Evolutionary conservation across 2,329 filamentous ascomycete genomes (phyloP), one percentile per base, ranked within the genome.

Genomic region (Pseudogymnoascus sp.): DNA sequence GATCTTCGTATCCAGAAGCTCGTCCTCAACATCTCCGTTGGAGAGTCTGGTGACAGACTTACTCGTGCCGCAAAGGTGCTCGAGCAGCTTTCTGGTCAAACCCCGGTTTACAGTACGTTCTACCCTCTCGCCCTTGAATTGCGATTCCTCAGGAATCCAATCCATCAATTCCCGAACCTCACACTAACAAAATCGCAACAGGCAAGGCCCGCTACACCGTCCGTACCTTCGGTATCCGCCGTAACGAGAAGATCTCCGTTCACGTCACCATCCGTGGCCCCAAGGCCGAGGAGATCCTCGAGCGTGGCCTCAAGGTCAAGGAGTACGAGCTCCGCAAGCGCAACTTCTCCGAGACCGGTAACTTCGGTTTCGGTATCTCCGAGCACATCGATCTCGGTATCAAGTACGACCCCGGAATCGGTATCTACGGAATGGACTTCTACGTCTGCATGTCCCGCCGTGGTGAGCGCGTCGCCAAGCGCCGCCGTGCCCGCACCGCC

Each of bases 241-340:
- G 94, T 92, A 99, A 99, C 90, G 94, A 99, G 81, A 97, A 97
- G 90, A 99, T 99, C 77, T 84, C 94, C 71, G 94, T 99, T 73
- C 94, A 99, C 85, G 94, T 99, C 78, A 99, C 94, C 77, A 92
- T 99, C 83, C 94, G 94, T 79, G 94, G 94, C 77, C 92, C 94
- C 81, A 97, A 91, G 89, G 94, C 94, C 68, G 94, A 99, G 87
- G 94, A 99, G 84, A 99, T 99, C 76, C 89, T 99, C 77, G 94
- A 99, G 91, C 93, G 94, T 87, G 94, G 94, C 79, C 90, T 99
- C 79, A 99, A 99, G 89, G 94, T 99, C 88, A 99, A 99, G 92
- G 94, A 99, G 84, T 99, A 99, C 85, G 94, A 99, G 82, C 86
- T 99, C 75, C 90, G 91, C 83, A 96, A 94, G 88, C 89, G 90